Evolutionary conservation across 2,329 filamentous ascomycete genomes (phyloP).

Genomic region (Phyllosticta paracitricarpa): DNA sequence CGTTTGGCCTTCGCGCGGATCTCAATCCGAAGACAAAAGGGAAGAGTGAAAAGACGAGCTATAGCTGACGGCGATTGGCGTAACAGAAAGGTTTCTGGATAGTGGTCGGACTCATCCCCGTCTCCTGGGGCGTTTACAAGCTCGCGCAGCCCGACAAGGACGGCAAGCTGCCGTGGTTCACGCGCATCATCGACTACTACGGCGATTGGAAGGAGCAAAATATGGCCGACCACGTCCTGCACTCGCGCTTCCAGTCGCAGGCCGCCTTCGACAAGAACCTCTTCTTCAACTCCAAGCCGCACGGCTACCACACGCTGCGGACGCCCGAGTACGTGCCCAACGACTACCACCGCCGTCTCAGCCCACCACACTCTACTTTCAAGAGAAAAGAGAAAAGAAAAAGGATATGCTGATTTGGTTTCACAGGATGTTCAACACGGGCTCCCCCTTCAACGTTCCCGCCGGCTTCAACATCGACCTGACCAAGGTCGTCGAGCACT

Average conservation of each 20-base stretch:
- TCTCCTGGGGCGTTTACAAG: constrained; percentile 35
- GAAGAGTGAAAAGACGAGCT: not conserved
- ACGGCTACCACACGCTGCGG: constrained; percentile 43
- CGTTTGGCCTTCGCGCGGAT: not conserved
- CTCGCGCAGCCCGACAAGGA: constrained; percentile 31
- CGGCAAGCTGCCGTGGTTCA: constrained; percentile 33
- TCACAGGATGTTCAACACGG: constrained; percentile 50
- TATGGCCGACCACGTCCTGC: constrained; percentile 46
- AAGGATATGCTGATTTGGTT: constrained; percentile 10
- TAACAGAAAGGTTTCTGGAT: constrained; percentile 38
- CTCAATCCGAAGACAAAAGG: not conserved
- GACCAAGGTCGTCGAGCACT: constrained; percentile 51
- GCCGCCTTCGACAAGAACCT: constrained; percentile 53
- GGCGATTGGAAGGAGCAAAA: constrained; percentile 39
- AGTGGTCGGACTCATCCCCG: constrained; percentile 36
- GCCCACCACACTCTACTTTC: not conserved
- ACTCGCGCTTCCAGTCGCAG: constrained; percentile 51
- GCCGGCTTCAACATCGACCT: constrained; percentile 52
- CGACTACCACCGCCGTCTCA: not conserved
- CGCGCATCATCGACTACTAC: constrained; percentile 46
- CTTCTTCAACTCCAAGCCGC: constrained; percentile 40
- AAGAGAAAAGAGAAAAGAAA: not conserved
- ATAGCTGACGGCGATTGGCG: constrained; percentile 17
- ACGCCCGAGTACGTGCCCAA: constrained; percentile 53
- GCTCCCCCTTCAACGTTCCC: constrained; percentile 53